Evolutionary conservation across 768 basidiomycete species (phyloP).

Genomic region (Mycena vitilis): DNA sequence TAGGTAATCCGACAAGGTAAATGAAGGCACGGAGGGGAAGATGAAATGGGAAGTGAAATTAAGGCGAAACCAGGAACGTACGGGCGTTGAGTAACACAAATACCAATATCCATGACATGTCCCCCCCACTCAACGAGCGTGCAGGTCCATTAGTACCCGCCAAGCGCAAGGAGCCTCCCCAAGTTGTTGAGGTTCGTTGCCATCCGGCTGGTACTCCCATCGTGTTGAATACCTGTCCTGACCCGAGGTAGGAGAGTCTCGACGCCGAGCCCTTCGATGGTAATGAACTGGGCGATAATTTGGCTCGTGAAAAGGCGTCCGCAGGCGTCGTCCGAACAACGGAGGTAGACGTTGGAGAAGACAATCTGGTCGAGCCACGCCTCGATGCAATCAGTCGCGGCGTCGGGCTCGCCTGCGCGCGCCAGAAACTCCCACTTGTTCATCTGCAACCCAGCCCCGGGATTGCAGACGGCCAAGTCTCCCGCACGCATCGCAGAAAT

Average conservation of each 20-base stretch:
- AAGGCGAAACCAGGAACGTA: too few species aligned
- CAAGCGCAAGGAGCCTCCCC: not conserved
- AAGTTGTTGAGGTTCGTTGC: not conserved
- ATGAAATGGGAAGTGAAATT: too few species aligned
- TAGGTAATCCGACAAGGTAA: too few species aligned
- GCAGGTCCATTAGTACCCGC: not conserved
- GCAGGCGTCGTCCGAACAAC: not conserved
- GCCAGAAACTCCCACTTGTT: not conserved
- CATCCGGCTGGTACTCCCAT: not conserved
- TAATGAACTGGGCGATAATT: not conserved
- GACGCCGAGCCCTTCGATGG: not conserved
- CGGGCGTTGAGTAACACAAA: too few species aligned
- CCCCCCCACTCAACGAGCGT: conserved; percentile 2
- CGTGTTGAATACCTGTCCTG: not conserved
- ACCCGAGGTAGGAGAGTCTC: not conserved
- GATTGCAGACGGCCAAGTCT: not conserved
- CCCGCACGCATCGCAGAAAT: not conserved
- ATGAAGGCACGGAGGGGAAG: too few species aligned
- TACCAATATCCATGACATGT: too few species aligned
- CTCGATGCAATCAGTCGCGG: not conserved
- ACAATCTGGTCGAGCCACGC: not conserved
- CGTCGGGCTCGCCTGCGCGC: not conserved
- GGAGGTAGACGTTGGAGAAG: not conserved
- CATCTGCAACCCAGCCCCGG: not conserved
- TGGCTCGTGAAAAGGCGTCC: not conserved